Evolutionary conservation across 257 asterid genomes (phyloP), one percentile per base, ranked within the genome.

Genomic region (Rauvolfia tetraphylla): DNA sequence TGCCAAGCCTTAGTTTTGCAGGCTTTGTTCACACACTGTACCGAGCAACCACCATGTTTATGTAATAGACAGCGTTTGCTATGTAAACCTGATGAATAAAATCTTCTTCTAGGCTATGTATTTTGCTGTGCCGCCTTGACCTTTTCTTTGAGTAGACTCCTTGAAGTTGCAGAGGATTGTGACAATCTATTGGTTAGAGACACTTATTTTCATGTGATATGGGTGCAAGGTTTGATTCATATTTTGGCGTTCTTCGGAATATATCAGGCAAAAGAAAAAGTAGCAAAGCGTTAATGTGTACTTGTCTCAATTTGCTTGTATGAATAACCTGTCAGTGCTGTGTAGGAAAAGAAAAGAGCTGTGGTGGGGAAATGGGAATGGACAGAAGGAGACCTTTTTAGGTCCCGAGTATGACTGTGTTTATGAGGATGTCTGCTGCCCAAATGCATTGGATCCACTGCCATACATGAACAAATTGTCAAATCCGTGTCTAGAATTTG

Each of bases 1-100:
- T 44, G 75, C 91, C 81, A 84, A 79, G 90, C 88, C 88, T 86
- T 80, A 82, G 88, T 91, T 90, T 91, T 90, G 90, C 93, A 85
- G 89, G 96, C 51, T 80, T 67, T 88, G 82, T 83, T 79, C 75
- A 84, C 81, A 83, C 80, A 74, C 87, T 80, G 89, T 83, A 81
- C 65, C 44, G 4, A 46, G 87, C 87, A 81, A 76, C 85, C 85
- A 58, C 29, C 11, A 10, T 11, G 66, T 23, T n/a, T 13, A 34
- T 68, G 76, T 79, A 68, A 29, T 34, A 25, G 69, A 25, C 14
- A 51, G 41, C 23, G 48, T 63, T 63, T 76, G 59, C 74, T 53
- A 49, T 72, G 41, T 27, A 39, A 25, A 34, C 77, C 74, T 51
- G 8, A 72, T 78, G 56, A 78, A 78, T 72, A 78, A 72, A 10